Evolutionary conservation across 306 rosid species (phyloP).

Genomic region (Castanea mollissima): DNA sequence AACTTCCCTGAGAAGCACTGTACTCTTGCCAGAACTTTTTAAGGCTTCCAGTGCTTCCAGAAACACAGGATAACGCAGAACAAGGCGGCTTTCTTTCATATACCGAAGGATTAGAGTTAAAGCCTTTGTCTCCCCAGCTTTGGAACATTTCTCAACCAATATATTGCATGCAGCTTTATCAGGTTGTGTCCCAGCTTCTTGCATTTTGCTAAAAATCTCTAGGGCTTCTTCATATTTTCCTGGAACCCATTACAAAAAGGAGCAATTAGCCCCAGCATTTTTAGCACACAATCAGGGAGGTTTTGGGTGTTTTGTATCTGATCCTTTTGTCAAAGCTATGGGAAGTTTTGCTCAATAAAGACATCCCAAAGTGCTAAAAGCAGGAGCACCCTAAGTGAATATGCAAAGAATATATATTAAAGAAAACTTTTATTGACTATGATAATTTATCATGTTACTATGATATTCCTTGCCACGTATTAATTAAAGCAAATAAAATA

Average conservation of each 20-base stretch:
- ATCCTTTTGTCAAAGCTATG: neutral
- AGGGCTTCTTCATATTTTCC: conserved; percentile 74
- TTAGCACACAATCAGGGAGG: neutral
- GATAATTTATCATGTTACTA: no score
- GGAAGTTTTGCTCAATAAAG: neutral
- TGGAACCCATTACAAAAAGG: conserved; percentile 35
- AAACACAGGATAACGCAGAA: conserved; percentile 72
- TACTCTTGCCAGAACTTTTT: conserved; percentile 48
- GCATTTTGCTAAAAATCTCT: conserved; percentile 72
- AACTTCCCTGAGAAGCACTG: conserved; percentile 65
- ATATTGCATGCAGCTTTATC: conserved; percentile 89
- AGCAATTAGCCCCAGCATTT: neutral
- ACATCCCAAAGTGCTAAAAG: neutral
- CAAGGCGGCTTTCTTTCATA: conserved; percentile 66
- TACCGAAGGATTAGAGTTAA: conserved; percentile 54
- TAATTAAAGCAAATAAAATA: neutral
- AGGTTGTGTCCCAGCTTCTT: conserved; percentile 73
- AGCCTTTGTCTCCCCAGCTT: conserved; percentile 44
- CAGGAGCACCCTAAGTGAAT: no score
- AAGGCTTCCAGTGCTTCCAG: conserved; percentile 53
- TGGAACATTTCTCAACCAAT: conserved; percentile 64
- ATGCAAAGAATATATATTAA: no score
- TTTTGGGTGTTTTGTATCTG: neutral
- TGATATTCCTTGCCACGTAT: no score
- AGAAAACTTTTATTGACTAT: no score